Conservation (phyloP, 129 eudicot species). For the Lactuca saligna region DNA sequence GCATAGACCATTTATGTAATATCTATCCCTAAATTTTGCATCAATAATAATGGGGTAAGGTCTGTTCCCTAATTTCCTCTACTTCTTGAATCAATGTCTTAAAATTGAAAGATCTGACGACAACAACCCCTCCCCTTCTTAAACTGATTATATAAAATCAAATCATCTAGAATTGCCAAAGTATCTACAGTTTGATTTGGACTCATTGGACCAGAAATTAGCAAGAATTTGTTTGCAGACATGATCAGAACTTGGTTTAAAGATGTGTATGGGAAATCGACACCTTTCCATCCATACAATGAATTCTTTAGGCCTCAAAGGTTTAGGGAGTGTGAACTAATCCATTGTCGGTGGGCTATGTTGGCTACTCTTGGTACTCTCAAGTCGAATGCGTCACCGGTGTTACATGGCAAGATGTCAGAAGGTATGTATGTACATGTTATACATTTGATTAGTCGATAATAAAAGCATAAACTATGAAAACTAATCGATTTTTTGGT, state of each 20-base stretch:
- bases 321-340: slow-evolving; percentile 89
- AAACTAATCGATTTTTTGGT: not conserved
- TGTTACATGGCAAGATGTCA: slow-evolving; percentile 96
- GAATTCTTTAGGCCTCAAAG: slow-evolving; percentile 94
- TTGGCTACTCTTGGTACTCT: slow-evolving; percentile 86
- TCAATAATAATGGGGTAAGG: too few species aligned
- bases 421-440: slow-evolving; percentile 50
- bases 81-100: too few species aligned
- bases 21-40: too few species aligned
- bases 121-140: slow-evolving; percentile 75
- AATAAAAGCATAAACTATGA: not conserved
- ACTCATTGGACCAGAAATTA: slow-evolving; percentile 81
- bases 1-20: too few species aligned
- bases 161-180: slow-evolving; percentile 29
- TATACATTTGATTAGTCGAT: not conserved
- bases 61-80: too few species aligned
- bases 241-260: slow-evolving; percentile 20
- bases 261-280: too few species aligned
- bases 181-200: slow-evolving; percentile 75
- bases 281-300: not conserved
- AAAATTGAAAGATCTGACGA: not conserved
- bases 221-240: slow-evolving; percentile 78
- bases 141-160: slow-evolving; percentile 63
- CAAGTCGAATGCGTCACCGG: slow-evolving; percentile 88
- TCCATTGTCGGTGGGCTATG: slow-evolving; percentile 98